Evolutionary conservation across 2,329 filamentous ascomycete genomes (phyloP).

Genomic region (Chaetomium globosum): DNA sequence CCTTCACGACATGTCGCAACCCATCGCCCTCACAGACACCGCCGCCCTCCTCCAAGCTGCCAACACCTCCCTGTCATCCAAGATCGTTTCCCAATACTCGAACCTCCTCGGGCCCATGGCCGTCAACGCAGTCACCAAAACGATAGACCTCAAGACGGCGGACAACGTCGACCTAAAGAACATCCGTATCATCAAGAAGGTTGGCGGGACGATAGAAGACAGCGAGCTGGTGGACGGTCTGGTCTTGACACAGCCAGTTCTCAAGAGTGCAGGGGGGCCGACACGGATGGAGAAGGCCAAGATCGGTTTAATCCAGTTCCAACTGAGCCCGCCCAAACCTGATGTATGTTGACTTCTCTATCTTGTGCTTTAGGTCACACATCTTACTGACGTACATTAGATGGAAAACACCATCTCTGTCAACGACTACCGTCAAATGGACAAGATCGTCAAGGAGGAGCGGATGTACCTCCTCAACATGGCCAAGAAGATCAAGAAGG

Average conservation of each 20-base stretch:
- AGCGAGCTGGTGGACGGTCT: slow-evolving; percentile 95
- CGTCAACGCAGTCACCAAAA: slow-evolving; percentile 92
- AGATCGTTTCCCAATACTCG: slow-evolving; percentile 97
- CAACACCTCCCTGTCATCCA: slow-evolving; percentile 94
- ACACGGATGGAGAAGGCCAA: slow-evolving; percentile 93
- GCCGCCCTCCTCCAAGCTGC: slow-evolving; percentile 91
- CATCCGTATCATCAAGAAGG: slow-evolving; percentile 96
- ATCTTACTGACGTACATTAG: slow-evolving; percentile 45
- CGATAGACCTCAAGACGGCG: slow-evolving; percentile 92
- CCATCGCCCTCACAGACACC: slow-evolving; percentile 85
- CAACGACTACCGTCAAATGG: slow-evolving; percentile 99
- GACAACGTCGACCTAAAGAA: slow-evolving; percentile 97
- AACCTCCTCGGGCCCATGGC: slow-evolving; percentile 96
- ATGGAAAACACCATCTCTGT: slow-evolving; percentile 99
- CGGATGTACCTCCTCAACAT: slow-evolving; percentile 96
- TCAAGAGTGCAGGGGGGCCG: slow-evolving; percentile 92
- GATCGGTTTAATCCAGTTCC: slow-evolving; percentile 98
- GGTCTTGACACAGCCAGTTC: slow-evolving; percentile 86
- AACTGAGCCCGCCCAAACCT: slow-evolving; percentile 95
- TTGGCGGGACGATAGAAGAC: slow-evolving; percentile 96
- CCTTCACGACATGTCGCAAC: slow-evolving; percentile 93
- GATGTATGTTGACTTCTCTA: slow-evolving; percentile 62
- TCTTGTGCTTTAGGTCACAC: background rate
- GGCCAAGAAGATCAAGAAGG: slow-evolving; percentile 99
- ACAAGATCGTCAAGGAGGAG: slow-evolving; percentile 99